These are phyloP conservation scores for Bothriochloa decipiens DNA, from an alignment of 176 grass and related monocot species.

Conservation along the genomic window DNA sequence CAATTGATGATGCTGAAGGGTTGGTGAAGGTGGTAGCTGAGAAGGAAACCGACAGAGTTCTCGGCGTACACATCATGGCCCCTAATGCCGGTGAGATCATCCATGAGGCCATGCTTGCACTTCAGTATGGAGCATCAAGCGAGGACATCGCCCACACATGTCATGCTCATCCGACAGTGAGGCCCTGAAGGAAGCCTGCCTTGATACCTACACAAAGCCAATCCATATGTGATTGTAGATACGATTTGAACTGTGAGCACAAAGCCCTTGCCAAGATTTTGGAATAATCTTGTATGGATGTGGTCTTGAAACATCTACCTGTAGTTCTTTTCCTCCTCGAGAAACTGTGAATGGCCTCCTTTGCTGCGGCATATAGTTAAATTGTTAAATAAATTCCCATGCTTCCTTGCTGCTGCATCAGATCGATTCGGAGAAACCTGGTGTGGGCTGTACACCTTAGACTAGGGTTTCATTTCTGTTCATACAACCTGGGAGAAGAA, in stretches of 20 bases:
- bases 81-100: conserved; percentile 91
- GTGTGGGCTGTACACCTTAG: background rate
- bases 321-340: background rate
- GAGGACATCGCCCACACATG: conserved; percentile 91
- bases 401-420: conserved; percentile 4
- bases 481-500: conserved; percentile 22
- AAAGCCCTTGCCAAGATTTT: conserved; percentile 31
- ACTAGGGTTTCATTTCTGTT: conserved; percentile 12
- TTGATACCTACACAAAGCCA: conserved; percentile 81
- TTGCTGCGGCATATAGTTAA: conserved; percentile 31
- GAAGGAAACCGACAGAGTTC: conserved; percentile 87
- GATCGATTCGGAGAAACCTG: background rate
- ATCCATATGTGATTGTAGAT: conserved; percentile 73
- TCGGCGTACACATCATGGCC: conserved; percentile 95
- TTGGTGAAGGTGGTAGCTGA: conserved; percentile 95
- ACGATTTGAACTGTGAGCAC: background rate
- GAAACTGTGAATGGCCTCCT: conserved; percentile 36
- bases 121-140: conserved; percentile 96
- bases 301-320: conserved; percentile 30
- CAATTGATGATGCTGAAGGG: conserved; percentile 91
- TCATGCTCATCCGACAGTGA: conserved; percentile 94
- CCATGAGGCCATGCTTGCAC: conserved; percentile 83
- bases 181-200: conserved; percentile 93
- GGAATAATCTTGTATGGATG: conserved; percentile 47
- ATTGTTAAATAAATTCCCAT: conserved; percentile 13